A percentile compares a stretch with the other conserved stretches of the same genome.
phyloP scores from a whole-genome alignment of 23 red algal species.

The Gracilaria caudata region DNA sequence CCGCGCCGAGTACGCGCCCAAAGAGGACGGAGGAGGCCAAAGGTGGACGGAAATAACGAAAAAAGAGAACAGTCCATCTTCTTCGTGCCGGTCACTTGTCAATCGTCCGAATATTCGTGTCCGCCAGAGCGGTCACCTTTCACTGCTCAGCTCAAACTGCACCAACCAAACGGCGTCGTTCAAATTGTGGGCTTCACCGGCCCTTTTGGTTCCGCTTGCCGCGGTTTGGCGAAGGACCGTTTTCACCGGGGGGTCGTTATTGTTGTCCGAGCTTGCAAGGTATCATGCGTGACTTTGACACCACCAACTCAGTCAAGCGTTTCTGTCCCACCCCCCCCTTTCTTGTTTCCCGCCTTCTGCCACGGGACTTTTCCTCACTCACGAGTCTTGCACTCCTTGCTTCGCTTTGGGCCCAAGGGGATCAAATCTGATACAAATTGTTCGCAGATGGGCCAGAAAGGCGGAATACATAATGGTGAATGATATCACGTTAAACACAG shows the following conservation, averaged over 20 bases:
- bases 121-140: slow-evolving; percentile 6
- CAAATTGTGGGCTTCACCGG: slow-evolving; percentile 12
- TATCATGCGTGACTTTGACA: not conserved
- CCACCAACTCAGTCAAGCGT: not conserved
- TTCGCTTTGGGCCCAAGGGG: not conserved
- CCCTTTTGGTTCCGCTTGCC: not conserved
- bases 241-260: not conserved
- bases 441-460: not conserved
- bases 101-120: not conserved
- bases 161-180: slow-evolving; percentile 25
- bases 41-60: slow-evolving; percentile 15
- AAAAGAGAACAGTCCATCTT: slow-evolving; percentile 27
- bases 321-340: not conserved
- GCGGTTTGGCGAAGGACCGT: slow-evolving; percentile 1
- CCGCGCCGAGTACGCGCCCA: not conserved
- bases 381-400: not conserved
- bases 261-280: not conserved
- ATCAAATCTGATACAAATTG: not conserved
- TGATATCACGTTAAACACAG: no score
- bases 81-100: slow-evolving; percentile 25
- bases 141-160: not conserved
- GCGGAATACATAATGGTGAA: not conserved
- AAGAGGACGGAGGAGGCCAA: not conserved
- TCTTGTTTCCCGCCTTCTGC: slow-evolving; percentile 1
- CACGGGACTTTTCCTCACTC: not conserved